Evolutionary conservation across 768 basidiomycete species (phyloP).

Genomic region (Hericium rajendrae): DNA sequence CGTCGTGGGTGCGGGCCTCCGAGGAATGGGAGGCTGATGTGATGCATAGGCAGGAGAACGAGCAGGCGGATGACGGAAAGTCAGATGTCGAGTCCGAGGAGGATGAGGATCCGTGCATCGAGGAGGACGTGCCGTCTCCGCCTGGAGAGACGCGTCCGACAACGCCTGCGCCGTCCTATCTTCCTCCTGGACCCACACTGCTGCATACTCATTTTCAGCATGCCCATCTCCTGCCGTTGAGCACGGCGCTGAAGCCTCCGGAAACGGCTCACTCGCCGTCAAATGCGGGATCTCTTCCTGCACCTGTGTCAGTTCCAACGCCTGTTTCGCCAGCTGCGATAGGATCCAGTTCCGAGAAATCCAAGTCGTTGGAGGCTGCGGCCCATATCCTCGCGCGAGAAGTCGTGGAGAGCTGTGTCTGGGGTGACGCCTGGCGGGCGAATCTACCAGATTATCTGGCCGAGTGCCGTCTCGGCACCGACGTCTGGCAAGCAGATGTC

Average conservation of each 20-base stretch:
- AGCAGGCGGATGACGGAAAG: constrained; percentile 26
- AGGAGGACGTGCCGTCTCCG: constrained; percentile 8
- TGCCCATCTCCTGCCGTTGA: constrained; percentile 47
- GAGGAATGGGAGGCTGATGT: constrained; percentile 37
- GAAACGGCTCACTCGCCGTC: constrained; percentile 40
- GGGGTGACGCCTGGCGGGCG: constrained; percentile 59
- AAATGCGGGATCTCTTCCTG: constrained; percentile 27
- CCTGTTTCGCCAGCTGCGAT: constrained; percentile 77
- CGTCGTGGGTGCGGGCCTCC: constrained; percentile 31
- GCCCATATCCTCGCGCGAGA: constrained; percentile 57
- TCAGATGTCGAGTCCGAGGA: constrained; percentile 32
- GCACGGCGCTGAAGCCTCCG: constrained; percentile 50
- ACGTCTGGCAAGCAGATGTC: constrained; percentile 55
- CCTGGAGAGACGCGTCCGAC: constrained; percentile 41
- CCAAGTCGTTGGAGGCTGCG: constrained; percentile 57
- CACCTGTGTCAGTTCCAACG: constrained; percentile 56
- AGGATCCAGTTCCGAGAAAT: constrained; percentile 54
- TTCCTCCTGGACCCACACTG: constrained; percentile 62
- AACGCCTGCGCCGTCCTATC: constrained; percentile 63
- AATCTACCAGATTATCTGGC: constrained; percentile 15
- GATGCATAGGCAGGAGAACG: constrained; percentile 16
- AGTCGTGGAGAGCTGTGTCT: constrained; percentile 62
- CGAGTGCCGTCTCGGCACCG: constrained; percentile 18
- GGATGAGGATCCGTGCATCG: constrained; percentile 26
- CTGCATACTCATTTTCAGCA: constrained; percentile 65